phyloP scores from a whole-genome alignment of 768 basidiomycete species.

The Sutorius australiensis region DNA sequence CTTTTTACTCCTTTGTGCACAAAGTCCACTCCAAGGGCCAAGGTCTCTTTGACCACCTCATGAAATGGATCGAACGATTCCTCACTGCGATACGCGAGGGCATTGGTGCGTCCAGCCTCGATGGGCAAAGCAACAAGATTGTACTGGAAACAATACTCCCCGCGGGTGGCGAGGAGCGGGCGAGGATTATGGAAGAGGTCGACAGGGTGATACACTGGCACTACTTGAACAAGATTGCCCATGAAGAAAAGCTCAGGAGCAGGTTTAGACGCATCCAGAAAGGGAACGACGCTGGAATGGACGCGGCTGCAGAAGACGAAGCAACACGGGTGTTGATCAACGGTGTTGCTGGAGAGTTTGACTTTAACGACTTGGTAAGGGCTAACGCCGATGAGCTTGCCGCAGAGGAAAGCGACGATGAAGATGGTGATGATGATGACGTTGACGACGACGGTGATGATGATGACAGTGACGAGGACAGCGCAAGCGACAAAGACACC shows the following conservation, averaged over 20 bases:
- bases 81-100: slow-evolving; percentile 88
- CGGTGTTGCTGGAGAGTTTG: slow-evolving; percentile 75
- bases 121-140: slow-evolving; percentile 34
- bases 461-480: slow-evolving; percentile 41
- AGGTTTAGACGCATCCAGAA: slow-evolving; percentile 66
- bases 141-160: slow-evolving; percentile 90
- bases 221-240: slow-evolving; percentile 88
- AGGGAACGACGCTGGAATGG: slow-evolving; percentile 36
- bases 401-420: slow-evolving; percentile 63
- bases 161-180: slow-evolving; percentile 72
- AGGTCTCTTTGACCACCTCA: slow-evolving; percentile 87
- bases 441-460: slow-evolving; percentile 38
- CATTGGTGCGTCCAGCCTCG: slow-evolving; percentile 43
- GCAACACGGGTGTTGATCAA: slow-evolving; percentile 78
- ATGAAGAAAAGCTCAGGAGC: slow-evolving; percentile 88
- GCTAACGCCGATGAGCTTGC: slow-evolving; percentile 80
- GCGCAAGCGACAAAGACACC: slow-evolving; percentile 35
- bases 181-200: slow-evolving; percentile 74
- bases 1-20: slow-evolving; percentile 97
- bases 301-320: slow-evolving; percentile 70
- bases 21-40: slow-evolving; percentile 98
- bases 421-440: slow-evolving; percentile 39
- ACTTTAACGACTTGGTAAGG: slow-evolving; percentile 72
- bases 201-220: slow-evolving; percentile 90
- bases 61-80: slow-evolving; percentile 97